Percentiles rank a stretch among this genome's conserved stretches.
phyloP scores from a whole-genome alignment of 2,329 filamentous ascomycete genomes.

The Pseudovirgaria hyperparasitica region DNA sequence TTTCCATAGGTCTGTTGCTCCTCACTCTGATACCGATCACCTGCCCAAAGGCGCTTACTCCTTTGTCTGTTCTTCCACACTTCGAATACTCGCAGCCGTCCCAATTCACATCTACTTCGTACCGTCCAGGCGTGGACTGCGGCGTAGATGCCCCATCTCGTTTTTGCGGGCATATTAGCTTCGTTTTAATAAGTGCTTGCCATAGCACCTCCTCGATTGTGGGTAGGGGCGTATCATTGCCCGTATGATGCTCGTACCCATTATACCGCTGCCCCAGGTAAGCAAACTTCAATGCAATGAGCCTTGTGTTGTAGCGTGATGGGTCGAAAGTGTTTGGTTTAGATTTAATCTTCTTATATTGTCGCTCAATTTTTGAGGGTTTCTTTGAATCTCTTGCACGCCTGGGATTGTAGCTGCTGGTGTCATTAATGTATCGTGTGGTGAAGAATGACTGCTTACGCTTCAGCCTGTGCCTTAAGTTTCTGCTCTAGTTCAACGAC shows the following conservation, averaged over 20 bases:
- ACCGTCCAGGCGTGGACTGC: constrained; percentile 23
- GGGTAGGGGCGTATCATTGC: constrained; percentile 54
- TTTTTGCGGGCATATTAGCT: constrained; percentile 57
- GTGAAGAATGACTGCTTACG: constrained; percentile 10
- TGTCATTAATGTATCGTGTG: too few relatives aligned
- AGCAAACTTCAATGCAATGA: constrained; percentile 84
- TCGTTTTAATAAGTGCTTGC: constrained; percentile 73
- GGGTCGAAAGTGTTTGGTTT: constrained; percentile 53
- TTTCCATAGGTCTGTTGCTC: constrained; percentile 51
- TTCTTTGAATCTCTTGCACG: constrained; percentile 3
- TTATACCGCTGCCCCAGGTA: constrained; percentile 88
- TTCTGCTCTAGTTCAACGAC: constrained; percentile 56
- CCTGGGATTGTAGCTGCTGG: background rate
- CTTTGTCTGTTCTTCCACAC: constrained; percentile 82
- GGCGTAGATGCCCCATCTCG: constrained; percentile 13
- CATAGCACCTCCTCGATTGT: constrained; percentile 90
- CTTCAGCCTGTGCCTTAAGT: constrained; percentile 38
- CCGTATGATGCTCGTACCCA: constrained; percentile 77
- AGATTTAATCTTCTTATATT: constrained; percentile 13
- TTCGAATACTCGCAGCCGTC: constrained; percentile 84
- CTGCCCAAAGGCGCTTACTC: constrained; percentile 94
- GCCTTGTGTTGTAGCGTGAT: constrained; percentile 66
- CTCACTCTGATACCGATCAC: constrained; percentile 75
- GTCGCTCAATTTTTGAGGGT: constrained; percentile 7
- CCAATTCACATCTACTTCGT: constrained; percentile 51